A percentile compares a stretch with the other conserved stretches of the same genome.
Conservation (phyloP, 495 filamentous ascomycete species). For the Emericellopsis terricola region DNA sequence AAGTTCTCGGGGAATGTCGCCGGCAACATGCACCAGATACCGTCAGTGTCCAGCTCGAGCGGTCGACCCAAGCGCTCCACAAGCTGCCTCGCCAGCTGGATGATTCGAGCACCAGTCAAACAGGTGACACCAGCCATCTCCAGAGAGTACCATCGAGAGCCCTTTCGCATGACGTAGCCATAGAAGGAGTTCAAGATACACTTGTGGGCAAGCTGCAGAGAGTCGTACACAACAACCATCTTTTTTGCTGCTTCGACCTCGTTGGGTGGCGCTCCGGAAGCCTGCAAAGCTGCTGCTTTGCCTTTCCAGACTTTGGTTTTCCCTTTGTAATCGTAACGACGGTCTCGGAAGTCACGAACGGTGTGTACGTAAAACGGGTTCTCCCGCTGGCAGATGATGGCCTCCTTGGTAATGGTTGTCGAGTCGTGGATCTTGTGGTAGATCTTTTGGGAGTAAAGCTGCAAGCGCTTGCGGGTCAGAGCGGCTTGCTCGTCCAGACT, state of each 20-base stretch:
- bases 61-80: slow-evolving; percentile 89
- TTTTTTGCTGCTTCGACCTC: slow-evolving; percentile 95
- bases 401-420: slow-evolving; percentile 82
- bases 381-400: slow-evolving; percentile 95
- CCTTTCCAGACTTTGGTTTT: slow-evolving; percentile 97
- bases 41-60: slow-evolving; percentile 94
- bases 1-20: slow-evolving; percentile 97
- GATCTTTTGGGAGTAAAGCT: slow-evolving; percentile 93
- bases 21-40: slow-evolving; percentile 99
- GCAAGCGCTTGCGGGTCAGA: slow-evolving; percentile 70
- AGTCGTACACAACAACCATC: slow-evolving; percentile 95
- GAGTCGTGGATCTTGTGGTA: slow-evolving; percentile 98
- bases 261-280: slow-evolving; percentile 50
- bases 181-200: slow-evolving; percentile 99
- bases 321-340: slow-evolving; percentile 94
- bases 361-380: slow-evolving; percentile 99
- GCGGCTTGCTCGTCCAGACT: slow-evolving; percentile 64
- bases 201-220: slow-evolving; percentile 91
- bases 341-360: slow-evolving; percentile 85
- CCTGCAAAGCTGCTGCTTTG: slow-evolving; percentile 74
- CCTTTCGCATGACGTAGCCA: slow-evolving; percentile 98
- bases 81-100: slow-evolving; percentile 87
- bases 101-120: slow-evolving; percentile 90
- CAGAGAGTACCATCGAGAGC: slow-evolving; percentile 97
- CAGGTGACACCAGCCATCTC: slow-evolving; percentile 99